Percentiles rank a stretch among this genome's conserved stretches.
These are phyloP conservation scores for Chlorella sp. DNA, from an alignment of 139 green algal genomes.

Conservation along the genomic window DNA sequence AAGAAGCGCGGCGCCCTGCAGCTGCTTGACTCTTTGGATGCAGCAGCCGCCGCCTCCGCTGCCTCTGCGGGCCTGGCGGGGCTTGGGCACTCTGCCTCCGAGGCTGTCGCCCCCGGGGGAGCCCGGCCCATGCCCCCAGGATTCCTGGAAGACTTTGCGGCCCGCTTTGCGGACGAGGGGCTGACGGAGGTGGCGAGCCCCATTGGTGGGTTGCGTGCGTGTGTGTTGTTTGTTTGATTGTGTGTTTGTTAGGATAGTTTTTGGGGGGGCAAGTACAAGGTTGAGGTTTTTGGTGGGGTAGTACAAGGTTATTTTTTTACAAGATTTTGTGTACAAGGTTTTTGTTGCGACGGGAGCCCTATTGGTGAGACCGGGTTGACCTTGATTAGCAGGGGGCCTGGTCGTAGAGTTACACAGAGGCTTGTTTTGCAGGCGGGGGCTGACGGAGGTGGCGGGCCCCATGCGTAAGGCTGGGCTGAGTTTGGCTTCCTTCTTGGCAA, in stretches of 20 bases:
- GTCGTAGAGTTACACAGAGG: neutral
- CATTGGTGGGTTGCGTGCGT: conserved; percentile 36
- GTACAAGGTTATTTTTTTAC: no score
- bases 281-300: no score
- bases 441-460: conserved; percentile 66
- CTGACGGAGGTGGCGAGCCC: conserved; percentile 67
- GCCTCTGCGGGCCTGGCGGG: neutral
- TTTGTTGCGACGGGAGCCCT: no score
- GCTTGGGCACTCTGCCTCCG: neutral
- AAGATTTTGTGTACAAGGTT: no score
- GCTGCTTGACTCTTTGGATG: conserved; percentile 71
- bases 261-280: no score
- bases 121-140: conserved; percentile 67
- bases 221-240: neutral
- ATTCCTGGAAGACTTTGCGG: conserved; percentile 85
- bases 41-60: neutral
- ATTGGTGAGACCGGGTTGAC: conserved; percentile 30
- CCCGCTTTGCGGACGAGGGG: conserved; percentile 74
- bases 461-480: conserved; percentile 35
- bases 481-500: neutral
- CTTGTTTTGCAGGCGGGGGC: conserved; percentile 70
- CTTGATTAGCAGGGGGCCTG: neutral
- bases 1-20: conserved; percentile 65
- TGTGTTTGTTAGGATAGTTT: no score
- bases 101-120: neutral